Conservation (phyloP, 1,284 basidiomycete species). For the Hymenochaete sp. region DNA sequence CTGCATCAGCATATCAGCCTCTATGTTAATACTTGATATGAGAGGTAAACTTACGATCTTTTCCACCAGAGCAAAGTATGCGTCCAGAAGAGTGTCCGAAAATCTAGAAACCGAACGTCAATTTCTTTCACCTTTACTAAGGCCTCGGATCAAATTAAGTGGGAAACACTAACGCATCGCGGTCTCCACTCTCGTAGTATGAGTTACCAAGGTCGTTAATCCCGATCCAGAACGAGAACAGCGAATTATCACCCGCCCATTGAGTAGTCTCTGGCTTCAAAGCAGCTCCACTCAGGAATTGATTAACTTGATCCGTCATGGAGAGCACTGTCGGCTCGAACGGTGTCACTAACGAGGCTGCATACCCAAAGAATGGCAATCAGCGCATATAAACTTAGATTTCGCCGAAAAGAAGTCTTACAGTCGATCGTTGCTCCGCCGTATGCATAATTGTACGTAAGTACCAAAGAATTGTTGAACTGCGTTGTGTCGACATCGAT, state of each 20-base stretch:
- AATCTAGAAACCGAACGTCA: conserved; percentile 29
- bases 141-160: not conserved
- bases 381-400: not conserved
- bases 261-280: conserved; percentile 38
- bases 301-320: conserved; percentile 47
- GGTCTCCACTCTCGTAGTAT: conserved; percentile 37
- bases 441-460: conserved; percentile 54
- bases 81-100: conserved; percentile 39
- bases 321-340: conserved; percentile 41
- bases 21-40: not conserved
- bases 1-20: conserved; percentile 1
- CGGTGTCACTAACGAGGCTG: conserved; percentile 25
- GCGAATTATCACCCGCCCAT: conserved; percentile 42
- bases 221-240: conserved; percentile 55
- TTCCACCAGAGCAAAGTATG: conserved; percentile 46
- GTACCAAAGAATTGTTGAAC: conserved; percentile 43
- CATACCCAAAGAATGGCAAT: no score
- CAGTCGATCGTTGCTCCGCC: conserved; percentile 53
- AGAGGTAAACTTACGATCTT: conserved; percentile 37
- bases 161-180: conserved; percentile 34
- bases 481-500: conserved; percentile 41
- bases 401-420: not conserved
- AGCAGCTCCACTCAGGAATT: conserved; percentile 37
- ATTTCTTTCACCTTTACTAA: not conserved
- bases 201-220: conserved; percentile 55